phyloP scores from a whole-genome alignment of 2,329 filamentous ascomycete species.

The Drechslerella stenobrocha region DNA sequence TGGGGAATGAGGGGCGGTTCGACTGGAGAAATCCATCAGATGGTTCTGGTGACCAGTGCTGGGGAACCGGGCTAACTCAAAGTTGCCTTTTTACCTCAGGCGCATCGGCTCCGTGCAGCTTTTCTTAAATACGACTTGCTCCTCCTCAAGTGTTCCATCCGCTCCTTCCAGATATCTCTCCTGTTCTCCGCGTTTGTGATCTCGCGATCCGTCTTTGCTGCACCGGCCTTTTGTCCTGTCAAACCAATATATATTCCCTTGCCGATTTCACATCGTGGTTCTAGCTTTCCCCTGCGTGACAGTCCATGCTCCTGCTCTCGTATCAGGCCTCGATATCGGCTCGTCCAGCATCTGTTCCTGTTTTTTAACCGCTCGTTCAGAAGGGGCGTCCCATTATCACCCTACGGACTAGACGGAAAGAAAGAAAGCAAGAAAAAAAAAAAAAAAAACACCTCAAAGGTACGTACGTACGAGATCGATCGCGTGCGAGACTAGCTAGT shows the following conservation, averaged over 20 bases:
- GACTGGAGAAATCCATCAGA: slow-evolving; percentile 9
- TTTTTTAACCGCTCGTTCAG: too few relatives aligned
- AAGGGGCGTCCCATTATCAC: too few relatives aligned
- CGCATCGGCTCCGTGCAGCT: slow-evolving; percentile 32
- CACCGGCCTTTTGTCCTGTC: slow-evolving; percentile 14
- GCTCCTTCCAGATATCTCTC: slow-evolving; percentile 37
- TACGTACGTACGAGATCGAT: slow-evolving; percentile 11
- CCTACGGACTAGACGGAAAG: background rate
- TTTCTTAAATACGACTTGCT: slow-evolving; percentile 49
- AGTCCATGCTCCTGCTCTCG: slow-evolving; percentile 23
- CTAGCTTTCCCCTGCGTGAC: background rate
- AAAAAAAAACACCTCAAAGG: background rate
- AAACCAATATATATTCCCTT: slow-evolving; percentile 17
- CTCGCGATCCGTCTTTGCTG: background rate
- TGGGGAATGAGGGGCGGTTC: slow-evolving; percentile 19
- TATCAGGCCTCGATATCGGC: background rate
- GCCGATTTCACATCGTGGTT: slow-evolving; percentile 24
- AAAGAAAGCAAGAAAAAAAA: background rate
- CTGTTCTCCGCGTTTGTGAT: slow-evolving; percentile 1
- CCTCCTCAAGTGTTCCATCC: slow-evolving; percentile 45
- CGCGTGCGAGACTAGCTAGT: slow-evolving; percentile 22
- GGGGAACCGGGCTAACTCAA: slow-evolving; percentile 47
- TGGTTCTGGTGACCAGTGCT: slow-evolving; percentile 44
- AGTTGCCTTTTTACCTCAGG: slow-evolving; percentile 45
- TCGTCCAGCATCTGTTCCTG: too few relatives aligned